Conservation (phyloP, 306 rosid genomes). For the Vigna hirtella region DNA sequence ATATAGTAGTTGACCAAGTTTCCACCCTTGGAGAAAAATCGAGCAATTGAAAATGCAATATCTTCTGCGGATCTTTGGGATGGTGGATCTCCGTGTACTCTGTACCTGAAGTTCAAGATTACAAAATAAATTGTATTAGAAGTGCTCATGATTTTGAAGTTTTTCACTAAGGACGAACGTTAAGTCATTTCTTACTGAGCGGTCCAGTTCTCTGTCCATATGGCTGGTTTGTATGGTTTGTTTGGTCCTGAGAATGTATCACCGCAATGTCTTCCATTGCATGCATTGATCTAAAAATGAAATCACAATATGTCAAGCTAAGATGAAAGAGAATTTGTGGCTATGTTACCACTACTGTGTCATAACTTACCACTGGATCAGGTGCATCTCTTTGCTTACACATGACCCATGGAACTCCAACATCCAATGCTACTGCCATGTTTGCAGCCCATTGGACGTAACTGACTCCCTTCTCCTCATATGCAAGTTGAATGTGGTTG, state of each 20-base stretch:
- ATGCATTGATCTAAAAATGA: constrained; percentile 60
- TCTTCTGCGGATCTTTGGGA: constrained; percentile 91
- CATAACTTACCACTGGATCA: constrained; percentile 59
- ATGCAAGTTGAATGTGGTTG: constrained; percentile 80
- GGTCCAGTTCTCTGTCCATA: constrained; percentile 99
- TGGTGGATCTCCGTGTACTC: constrained; percentile 80
- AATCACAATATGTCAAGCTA: too few species aligned
- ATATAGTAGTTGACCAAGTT: constrained; percentile 82
- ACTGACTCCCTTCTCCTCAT: constrained; percentile 51
- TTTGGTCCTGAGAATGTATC: constrained; percentile 95
- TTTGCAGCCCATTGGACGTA: constrained; percentile 91
- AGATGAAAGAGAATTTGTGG: too few species aligned
- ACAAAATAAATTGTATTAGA: neutral
- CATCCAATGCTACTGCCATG: constrained; percentile 54
- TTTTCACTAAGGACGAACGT: neutral
- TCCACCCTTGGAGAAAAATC: constrained; percentile 86
- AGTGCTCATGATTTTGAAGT: neutral
- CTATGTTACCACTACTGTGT: too few species aligned
- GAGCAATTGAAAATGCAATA: constrained; percentile 80
- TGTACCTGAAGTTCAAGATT: constrained; percentile 60
- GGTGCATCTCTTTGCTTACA: constrained; percentile 97
- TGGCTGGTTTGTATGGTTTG: constrained; percentile 75
- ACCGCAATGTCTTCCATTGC: constrained; percentile 99
- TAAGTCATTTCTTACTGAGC: constrained; percentile 69
- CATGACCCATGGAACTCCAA: constrained; percentile 95